Base-by-base conservation (phyloP, 179 eudicot species). In the Camellia oleifera region DNA sequence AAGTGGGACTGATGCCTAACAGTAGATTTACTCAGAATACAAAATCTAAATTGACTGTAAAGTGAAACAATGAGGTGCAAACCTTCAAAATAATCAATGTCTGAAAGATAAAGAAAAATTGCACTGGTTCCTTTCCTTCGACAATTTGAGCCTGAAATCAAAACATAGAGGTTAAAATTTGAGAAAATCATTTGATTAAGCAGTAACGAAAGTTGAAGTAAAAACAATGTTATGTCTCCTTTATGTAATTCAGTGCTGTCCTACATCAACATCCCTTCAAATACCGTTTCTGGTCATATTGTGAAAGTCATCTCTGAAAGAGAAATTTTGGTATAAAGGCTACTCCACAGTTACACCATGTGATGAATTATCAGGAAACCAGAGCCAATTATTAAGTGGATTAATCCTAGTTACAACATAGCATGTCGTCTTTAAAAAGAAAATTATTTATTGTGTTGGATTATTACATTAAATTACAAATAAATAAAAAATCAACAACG, bases 101-200 rank as follows among this genome's bases (percentile, higher is more conserved):
- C 82, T 86, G 90, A 60, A 84, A 74, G 40, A 88, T 83, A 67
- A 73, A 84, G 82, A 86, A 89, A 75, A 89, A 87, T 63, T 89
- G 88, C 71, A 76, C 83, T 68, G 91, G 90, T 80, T 89, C 93
- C 84, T 69, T 84, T 65, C 86, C 88, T 78, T 89, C 88, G 62
- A 75, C 50, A 76, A 87, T 82, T 79, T 81, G 91, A 69, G 85
- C 92, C 93, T 90, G 81, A 60, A 83, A 83, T 77, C 76, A 85
- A 67, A 4, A 72, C 23, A 77, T 40, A 62, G 8, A 84, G 77
- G 58, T 74, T 26, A 60, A 81, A 56, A 20, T 50, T 54, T 54
- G 14, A 54, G 42, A 66, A 64, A 53, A 32, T 63, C 18, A 4
- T 53, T 40, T 7, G 5, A 66, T 58, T 64, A 14, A 7, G 50